Evolutionary conservation across 192 early-diverging fungal species (phyloP), one percentile per base, ranked within the genome.

Genomic region (Haplosporangium gracile): DNA sequence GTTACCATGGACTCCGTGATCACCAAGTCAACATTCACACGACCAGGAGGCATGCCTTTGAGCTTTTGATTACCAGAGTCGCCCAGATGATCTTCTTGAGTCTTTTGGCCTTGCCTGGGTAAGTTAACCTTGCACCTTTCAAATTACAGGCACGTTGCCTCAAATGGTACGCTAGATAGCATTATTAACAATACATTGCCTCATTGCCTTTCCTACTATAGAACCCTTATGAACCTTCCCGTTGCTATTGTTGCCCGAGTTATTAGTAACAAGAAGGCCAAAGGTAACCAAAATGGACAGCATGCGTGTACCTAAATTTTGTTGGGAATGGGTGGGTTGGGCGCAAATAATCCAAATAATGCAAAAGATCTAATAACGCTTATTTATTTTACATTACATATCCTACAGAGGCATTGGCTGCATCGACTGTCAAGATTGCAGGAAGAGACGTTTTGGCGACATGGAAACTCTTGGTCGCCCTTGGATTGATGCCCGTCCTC

Each of bases 371-470:
- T 65, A 13, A 65, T 18, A 51, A 20, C 16, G 40, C 24, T 34
- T 43, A 2, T 69, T n/a, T 72, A 2, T 16, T 38, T 32, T 39
- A 42, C n/a, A 34, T 24, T 24, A 1, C 11, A 13, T 8, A 2
- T 32, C 65, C 73, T 57, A 81, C 82, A 84, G 95, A 95, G 75
- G 98, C 98, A 0, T 90, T 97, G 68, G 94, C 93, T 9, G 95
- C 91, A n/a, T 98, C 97, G 13, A 95, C 93, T 29, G 97, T 99
- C 63, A 99, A 99, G 83, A 95, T 99, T 80, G 94, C 94, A 70
- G 99, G 97, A 36, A 92, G 95, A 45, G 99, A 99, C 81, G 99
- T 99, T 13, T 90, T 99, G 26, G 97, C 96, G 0, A 98, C 98
- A 9, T 99, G 98, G 98, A 99, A 99, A 86, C 88, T 97, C 18